A percentile compares a stretch with the other conserved stretches of the same genome.
Conservation (phyloP, 345 rosid species). For the Gossypium rotundifolium region DNA sequence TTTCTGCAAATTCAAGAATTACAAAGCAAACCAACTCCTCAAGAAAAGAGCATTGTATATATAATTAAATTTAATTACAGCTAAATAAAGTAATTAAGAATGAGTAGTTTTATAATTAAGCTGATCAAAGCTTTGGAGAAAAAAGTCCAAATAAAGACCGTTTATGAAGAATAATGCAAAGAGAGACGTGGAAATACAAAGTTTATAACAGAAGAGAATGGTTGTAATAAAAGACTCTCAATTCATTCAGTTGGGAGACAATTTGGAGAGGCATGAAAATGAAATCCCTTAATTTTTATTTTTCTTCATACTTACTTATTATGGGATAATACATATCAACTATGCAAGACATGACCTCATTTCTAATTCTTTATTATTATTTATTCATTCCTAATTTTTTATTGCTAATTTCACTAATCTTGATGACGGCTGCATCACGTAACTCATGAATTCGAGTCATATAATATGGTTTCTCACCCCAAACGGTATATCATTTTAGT, state of each 20-base stretch:
- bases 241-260: constrained; percentile 44
- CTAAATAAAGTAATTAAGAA: not conserved
- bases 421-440: constrained; percentile 39
- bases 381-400: not conserved
- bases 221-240: constrained; percentile 31
- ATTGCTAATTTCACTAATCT: constrained; percentile 3
- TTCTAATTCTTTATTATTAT: constrained; percentile 9
- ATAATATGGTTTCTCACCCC: not conserved
- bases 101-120: not conserved
- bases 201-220: constrained; percentile 17
- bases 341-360: constrained; percentile 27
- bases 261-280: constrained; percentile 34
- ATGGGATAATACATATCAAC: constrained; percentile 17
- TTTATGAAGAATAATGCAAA: not conserved
- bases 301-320: constrained; percentile 36
- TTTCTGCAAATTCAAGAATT: not conserved
- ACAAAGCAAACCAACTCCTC: not conserved
- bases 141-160: constrained; percentile 3
- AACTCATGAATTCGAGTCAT: not conserved
- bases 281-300: constrained; percentile 44
- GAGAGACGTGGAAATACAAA: constrained; percentile 9
- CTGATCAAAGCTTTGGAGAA: not conserved
- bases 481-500: not conserved
- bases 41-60: not conserved
- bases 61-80: not conserved